These are phyloP conservation scores for Phytophthora crassamura DNA, from an alignment of 352 stramenopile species.

Conservation along the genomic window DNA sequence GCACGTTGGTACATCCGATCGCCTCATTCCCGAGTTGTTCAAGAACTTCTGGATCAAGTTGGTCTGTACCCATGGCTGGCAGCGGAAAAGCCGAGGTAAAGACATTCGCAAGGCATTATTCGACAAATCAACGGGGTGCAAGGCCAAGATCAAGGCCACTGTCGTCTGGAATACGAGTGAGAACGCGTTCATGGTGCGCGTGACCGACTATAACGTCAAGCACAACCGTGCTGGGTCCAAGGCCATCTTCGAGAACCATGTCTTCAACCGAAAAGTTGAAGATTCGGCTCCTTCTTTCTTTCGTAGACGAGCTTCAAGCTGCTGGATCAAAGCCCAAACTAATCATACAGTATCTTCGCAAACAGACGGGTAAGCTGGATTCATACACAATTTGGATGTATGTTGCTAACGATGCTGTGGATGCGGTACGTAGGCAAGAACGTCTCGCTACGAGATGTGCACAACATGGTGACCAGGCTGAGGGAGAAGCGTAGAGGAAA, in stretches of 20 bases:
- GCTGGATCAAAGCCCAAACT: background rate
- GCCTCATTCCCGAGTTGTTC: slow-evolving; percentile 2
- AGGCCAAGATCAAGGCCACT: slow-evolving; percentile 7
- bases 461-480: slow-evolving; percentile 1
- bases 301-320: background rate
- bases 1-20: background rate
- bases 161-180: slow-evolving; percentile 4
- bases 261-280: too few relatives aligned
- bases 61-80: slow-evolving; percentile 14
- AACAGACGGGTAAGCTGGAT: too few relatives aligned
- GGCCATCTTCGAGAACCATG: too few relatives aligned
- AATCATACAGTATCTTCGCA: too few relatives aligned
- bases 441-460: background rate
- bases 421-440: background rate
- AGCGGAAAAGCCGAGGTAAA: slow-evolving; percentile 4
- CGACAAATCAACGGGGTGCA: slow-evolving; percentile 3
- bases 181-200: slow-evolving; percentile 6
- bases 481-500: background rate
- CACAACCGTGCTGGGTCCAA: slow-evolving; percentile 4
- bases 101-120: slow-evolving; percentile 7
- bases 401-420: too few relatives aligned
- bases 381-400: too few relatives aligned
- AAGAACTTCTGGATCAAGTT: slow-evolving; percentile 21
- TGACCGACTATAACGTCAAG: background rate
- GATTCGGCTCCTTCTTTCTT: background rate